Conservation (phyloP, 202 grass and related monocot species). For the Carex sylvatica region DNA sequence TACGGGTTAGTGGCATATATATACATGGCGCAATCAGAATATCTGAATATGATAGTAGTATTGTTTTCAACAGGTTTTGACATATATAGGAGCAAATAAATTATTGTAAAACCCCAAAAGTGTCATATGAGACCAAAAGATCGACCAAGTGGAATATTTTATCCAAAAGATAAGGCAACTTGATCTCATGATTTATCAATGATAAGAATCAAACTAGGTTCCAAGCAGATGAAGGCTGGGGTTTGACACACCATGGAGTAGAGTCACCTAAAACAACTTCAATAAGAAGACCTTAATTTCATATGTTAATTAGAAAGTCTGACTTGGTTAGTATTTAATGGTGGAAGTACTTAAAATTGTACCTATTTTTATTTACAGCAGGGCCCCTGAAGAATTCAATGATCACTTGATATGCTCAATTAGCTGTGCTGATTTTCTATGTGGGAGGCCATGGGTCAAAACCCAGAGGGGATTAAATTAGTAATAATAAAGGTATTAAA, state of each 20-base stretch:
- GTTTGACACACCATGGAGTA: constrained; percentile 76
- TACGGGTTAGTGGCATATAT: not conserved
- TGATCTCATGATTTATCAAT: constrained; percentile 21
- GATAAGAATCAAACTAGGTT: constrained; percentile 39
- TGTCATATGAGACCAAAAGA: constrained; percentile 3
- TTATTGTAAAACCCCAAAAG: constrained; percentile 6
- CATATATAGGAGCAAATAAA: constrained; percentile 18
- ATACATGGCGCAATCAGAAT: constrained; percentile 15
- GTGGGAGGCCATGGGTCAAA: too few relatives aligned
- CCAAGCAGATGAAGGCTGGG: constrained; percentile 51
- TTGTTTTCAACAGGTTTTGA: constrained; percentile 28
- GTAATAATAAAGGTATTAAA: too few relatives aligned
- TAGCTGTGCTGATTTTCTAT: too few relatives aligned
- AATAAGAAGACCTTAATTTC: constrained; percentile 16
- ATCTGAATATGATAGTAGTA: not conserved
- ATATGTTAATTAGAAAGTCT: constrained; percentile 14
- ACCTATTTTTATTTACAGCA: constrained; percentile 1
- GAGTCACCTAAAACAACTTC: constrained; percentile 91
- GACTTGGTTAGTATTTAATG: constrained; percentile 19
- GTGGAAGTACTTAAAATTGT: not conserved
- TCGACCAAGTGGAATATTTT: constrained; percentile 6
- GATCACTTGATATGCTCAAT: not conserved
- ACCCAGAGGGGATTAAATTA: too few relatives aligned
- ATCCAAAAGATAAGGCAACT: constrained; percentile 27
- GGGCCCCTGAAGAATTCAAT: constrained; percentile 9